Evolutionary conservation across 208 protist species (phyloP).

Genomic region (Borovskyia barvae): DNA sequence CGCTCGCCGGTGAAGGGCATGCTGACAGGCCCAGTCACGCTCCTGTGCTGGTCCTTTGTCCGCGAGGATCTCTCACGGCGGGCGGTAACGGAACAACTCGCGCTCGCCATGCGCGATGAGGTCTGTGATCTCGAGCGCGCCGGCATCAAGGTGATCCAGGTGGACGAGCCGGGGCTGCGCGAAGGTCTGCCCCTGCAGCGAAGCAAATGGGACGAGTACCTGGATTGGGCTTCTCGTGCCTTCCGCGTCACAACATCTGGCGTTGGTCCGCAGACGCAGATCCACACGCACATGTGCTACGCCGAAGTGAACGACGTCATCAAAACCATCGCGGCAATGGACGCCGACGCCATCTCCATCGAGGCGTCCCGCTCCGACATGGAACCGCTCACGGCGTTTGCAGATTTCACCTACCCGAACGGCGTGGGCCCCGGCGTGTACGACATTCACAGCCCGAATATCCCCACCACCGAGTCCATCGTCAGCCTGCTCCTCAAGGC

Average conservation of each 20-base stretch:
- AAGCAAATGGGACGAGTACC: conserved; percentile 66
- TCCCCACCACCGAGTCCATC: conserved; percentile 75
- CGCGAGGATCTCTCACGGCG: conserved; percentile 72
- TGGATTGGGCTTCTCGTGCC: conserved; percentile 72
- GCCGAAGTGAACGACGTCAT: conserved; percentile 91
- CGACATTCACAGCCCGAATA: conserved; percentile 88
- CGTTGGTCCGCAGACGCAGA: conserved; percentile 65
- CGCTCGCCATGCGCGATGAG: conserved; percentile 85
- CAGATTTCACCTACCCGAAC: conserved; percentile 67
- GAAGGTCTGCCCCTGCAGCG: conserved; percentile 82
- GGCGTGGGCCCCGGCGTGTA: conserved; percentile 89
- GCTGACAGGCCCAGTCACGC: conserved; percentile 90
- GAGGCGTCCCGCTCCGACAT: conserved; percentile 81
- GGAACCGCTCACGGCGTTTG: conserved; percentile 74
- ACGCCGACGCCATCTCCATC: conserved; percentile 87
- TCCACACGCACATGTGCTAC: conserved; percentile 91
- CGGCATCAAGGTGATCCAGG: conserved; percentile 77
- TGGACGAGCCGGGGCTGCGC: conserved; percentile 88
- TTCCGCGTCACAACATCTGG: conserved; percentile 68
- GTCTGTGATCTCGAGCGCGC: conserved; percentile 73
- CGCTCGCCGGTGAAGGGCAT: conserved; percentile 83
- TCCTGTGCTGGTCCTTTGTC: conserved; percentile 89
- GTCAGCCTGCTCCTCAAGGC: conserved; percentile 57
- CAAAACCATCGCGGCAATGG: conserved; percentile 72
- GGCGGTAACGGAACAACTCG: conserved; percentile 62